Evolutionary conservation across 2,329 filamentous ascomycete genomes (phyloP), one percentile per base, ranked within the genome.

Genomic region (Trichothecium roseum): DNA sequence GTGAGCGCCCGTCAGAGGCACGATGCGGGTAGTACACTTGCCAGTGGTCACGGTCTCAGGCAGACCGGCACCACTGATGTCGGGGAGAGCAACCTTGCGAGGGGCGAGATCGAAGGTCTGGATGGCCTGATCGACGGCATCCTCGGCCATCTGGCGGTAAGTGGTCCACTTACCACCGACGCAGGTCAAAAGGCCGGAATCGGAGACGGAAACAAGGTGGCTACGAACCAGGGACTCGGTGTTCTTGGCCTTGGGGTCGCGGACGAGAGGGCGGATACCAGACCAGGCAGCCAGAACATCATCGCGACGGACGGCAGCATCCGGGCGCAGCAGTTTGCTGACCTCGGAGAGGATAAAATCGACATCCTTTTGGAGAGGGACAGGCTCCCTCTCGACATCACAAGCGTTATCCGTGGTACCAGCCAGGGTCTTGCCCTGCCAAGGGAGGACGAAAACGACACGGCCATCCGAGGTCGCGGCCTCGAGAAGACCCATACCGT

Each of bases 101-200:
- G 80, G 62, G 34, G 64, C 57, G 18, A 88, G 68, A 28, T 63
- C 54, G 54, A 85, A 87, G 34, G 72, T 64, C 42, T 69, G 64
- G 58, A 88, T 70, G 18, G 84, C 84, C 50, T 85, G 78, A 51
- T 89, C 83, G 41, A 91, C 84, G 32, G 82, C 81, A 49, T 89
- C 83, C 56, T 91, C 81, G 35, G 84, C 81, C 84, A 91, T 91
- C 54, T 88, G 81, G 37, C 84, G 81, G 62, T 89, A 91, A 9
- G 84, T 91, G 5, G 84, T 91, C 84, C 84, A 89, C 62, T 89
- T 91, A 42, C 84, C 84, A 47, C 84, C 84, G 24, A 83, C 82
- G 56, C 83, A 86, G 35, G 84, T 89, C 45, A 91, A 63, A 13
- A 91, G 70, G 12, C 83, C 84, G 2, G 82, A 83, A 5, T 73